Percentiles rank a stretch among this genome's conserved stretches.
These are phyloP conservation scores for Ramularia endophylla DNA, from an alignment of 2,329 filamentous ascomycete species.

Conservation along the genomic window DNA sequence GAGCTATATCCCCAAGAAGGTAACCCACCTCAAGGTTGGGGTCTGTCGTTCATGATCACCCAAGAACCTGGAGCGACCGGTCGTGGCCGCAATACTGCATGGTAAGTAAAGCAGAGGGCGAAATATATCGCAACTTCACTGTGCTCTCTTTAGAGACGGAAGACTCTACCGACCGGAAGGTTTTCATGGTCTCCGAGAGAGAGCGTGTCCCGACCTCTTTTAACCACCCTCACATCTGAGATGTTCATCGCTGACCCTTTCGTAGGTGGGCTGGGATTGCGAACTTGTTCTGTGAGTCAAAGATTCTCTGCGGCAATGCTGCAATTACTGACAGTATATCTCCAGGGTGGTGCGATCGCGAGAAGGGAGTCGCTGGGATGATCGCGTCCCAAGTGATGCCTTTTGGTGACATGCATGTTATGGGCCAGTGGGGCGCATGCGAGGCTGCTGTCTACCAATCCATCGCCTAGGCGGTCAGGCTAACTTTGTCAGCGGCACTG, in stretches of 20 bases:
- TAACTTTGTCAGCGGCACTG: too few relatives aligned
- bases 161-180: too few relatives aligned
- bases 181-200: too few relatives aligned
- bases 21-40: slow-evolving; percentile 58
- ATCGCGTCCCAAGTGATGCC: slow-evolving; percentile 34
- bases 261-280: slow-evolving; percentile 32
- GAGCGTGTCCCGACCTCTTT: too few relatives aligned
- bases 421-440: slow-evolving; percentile 30
- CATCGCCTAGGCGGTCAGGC: background rate
- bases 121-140: too few relatives aligned
- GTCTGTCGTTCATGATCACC: slow-evolving; percentile 40
- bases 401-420: slow-evolving; percentile 30
- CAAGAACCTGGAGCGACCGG: slow-evolving; percentile 31
- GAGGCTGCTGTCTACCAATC: slow-evolving; percentile 27
- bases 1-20: slow-evolving; percentile 34
- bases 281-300: slow-evolving; percentile 26
- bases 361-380: slow-evolving; percentile 34
- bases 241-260: too few relatives aligned
- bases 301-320: slow-evolving; percentile 23
- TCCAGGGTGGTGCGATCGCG: slow-evolving; percentile 35
- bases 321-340: slow-evolving; percentile 29
- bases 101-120: too few relatives aligned
- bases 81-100: slow-evolving; percentile 29
- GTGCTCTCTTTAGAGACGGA: too few relatives aligned
- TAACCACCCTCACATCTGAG: too few relatives aligned